Evolutionary conservation across 73 alveolate genomes (phyloP).

Genomic region (Durusdinium trenchii): DNA sequence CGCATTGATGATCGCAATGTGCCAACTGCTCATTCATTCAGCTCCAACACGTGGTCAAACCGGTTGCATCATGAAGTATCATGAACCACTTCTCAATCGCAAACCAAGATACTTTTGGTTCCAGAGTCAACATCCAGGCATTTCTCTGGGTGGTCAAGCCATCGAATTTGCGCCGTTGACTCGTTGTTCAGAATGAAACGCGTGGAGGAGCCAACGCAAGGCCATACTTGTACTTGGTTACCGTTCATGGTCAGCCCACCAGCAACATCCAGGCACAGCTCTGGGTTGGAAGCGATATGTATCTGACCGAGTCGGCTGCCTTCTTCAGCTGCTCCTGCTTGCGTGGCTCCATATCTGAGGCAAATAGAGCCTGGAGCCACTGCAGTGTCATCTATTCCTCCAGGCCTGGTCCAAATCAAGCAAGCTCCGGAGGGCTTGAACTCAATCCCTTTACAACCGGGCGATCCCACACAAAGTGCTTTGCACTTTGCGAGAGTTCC

Average conservation of each 20-base stretch:
- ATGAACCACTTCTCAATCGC: neutral
- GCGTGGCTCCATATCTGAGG: slow-evolving; percentile 74
- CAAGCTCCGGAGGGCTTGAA: slow-evolving; percentile 58
- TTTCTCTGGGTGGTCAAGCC: slow-evolving; percentile 17
- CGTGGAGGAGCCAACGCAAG: slow-evolving; percentile 2
- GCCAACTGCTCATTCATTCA: neutral
- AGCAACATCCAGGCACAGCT: slow-evolving; percentile 53
- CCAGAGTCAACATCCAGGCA: slow-evolving; percentile 78
- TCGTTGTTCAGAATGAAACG: slow-evolving; percentile 56
- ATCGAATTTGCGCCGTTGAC: slow-evolving; percentile 52
- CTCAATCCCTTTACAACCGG: slow-evolving; percentile 89
- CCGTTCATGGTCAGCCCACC: slow-evolving; percentile 46
- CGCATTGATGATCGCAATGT: neutral
- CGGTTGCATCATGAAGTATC: neutral
- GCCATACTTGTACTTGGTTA: slow-evolving; percentile 37
- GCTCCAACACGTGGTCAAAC: neutral
- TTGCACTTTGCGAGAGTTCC: slow-evolving; percentile 63
- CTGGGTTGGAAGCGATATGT: slow-evolving; percentile 46
- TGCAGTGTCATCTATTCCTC: slow-evolving; percentile 84
- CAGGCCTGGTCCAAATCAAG: slow-evolving; percentile 75
- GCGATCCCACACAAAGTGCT: slow-evolving; percentile 72
- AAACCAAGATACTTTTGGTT: slow-evolving; percentile 32
- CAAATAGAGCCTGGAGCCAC: slow-evolving; percentile 52
- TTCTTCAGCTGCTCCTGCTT: slow-evolving; percentile 62
- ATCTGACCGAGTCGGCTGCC: slow-evolving; percentile 46